Base-by-base conservation (phyloP, 345 rosid genomes). In the Eucalyptus viminalis region DNA sequence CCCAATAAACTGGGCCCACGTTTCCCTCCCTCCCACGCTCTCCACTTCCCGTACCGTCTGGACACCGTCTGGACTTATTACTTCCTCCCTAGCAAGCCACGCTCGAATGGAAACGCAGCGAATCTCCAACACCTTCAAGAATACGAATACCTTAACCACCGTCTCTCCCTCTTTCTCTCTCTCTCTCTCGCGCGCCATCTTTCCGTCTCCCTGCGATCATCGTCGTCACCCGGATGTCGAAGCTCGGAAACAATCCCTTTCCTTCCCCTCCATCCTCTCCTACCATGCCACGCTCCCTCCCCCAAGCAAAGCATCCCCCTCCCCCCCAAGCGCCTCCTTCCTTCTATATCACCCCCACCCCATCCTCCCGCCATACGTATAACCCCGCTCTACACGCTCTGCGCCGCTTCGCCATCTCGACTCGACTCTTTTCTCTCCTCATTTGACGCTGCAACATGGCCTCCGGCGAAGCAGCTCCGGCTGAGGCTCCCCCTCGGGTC, bases 221-320 rank as follows among this genome's bases (percentile, higher is more conserved):
- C 90, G 15, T 53, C 87, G 24, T 53, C 87, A 44, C 49, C 86
- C n/a, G 86, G 86, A 83, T 88, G 54, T 60, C 31, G 86, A 49
- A 80, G 92, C 65, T 86, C 88, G 31, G 76, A 93, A 93, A 93
- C 95, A 91, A 95, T 96, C 94, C 99, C 93, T 95, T 95, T 87
- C 96, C 97, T 89, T 94, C 87, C 88, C 85, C 92, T 87, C 87
- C 90, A 91, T 87, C 76, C 89, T 95, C 94, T 92, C 91, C 90
- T 21, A 53, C 58, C 91, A 89, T 89, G 94, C 90, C 92, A 86
- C 81, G 58, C 81, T 89, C 89, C 24, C 91, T 90, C 90, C 92
- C 90, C 91, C 21, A 92, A 93, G 92, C 85, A 93, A 95, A 93
- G 94, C 89, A 93, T 86, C 95, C 89, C 47, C 89, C 67, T n/a